A percentile compares a stretch with the other conserved stretches of the same genome.
These are phyloP conservation scores for Lodderomyces theae DNA, from an alignment of 1,139 yeast genomes.

Conservation along the genomic window DNA sequence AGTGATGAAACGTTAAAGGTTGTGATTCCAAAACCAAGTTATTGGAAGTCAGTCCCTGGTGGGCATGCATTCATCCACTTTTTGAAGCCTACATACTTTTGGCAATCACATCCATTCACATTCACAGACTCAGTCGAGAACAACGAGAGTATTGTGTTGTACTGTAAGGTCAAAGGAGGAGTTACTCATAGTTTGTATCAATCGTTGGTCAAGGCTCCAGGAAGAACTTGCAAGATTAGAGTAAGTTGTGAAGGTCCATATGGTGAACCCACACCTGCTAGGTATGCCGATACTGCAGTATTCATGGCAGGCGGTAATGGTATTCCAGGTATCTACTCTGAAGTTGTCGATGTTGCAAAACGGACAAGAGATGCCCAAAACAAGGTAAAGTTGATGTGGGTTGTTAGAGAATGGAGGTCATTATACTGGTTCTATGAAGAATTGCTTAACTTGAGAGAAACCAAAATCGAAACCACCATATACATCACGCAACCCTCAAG, in stretches of 20 bases:
- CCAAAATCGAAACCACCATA: conserved; percentile 27
- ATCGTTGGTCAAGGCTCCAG: conserved; percentile 29
- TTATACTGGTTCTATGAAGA: conserved; percentile 37
- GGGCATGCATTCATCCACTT: conserved; percentile 53
- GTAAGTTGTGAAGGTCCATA: conserved; percentile 45
- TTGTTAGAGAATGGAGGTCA: conserved; percentile 32
- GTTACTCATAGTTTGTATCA: conserved; percentile 33
- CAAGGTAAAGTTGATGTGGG: conserved; percentile 10
- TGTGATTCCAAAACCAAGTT: conserved; percentile 36
- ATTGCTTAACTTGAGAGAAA: conserved; percentile 22
- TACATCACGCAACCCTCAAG: conserved; percentile 31
- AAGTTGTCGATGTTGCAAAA: conserved; percentile 26
- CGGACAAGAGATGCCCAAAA: conserved; percentile 2
- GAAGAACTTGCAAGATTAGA: conserved; percentile 24
- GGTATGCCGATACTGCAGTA: conserved; percentile 30
- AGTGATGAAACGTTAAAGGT: conserved; percentile 42
- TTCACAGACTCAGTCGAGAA: conserved; percentile 25
- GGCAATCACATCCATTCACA: conserved; percentile 47
- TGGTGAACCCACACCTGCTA: conserved; percentile 32
- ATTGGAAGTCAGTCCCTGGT: conserved; percentile 47
- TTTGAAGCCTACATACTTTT: conserved; percentile 33
- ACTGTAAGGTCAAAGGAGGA: conserved; percentile 37
- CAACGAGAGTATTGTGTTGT: conserved; percentile 24
- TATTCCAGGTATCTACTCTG: conserved; percentile 43
- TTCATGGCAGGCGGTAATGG: conserved; percentile 48